Evolutionary conservation across 2,329 filamentous ascomycete genomes (phyloP), one percentile per base, ranked within the genome.

Genomic region (Remersonia thermophila): DNA sequence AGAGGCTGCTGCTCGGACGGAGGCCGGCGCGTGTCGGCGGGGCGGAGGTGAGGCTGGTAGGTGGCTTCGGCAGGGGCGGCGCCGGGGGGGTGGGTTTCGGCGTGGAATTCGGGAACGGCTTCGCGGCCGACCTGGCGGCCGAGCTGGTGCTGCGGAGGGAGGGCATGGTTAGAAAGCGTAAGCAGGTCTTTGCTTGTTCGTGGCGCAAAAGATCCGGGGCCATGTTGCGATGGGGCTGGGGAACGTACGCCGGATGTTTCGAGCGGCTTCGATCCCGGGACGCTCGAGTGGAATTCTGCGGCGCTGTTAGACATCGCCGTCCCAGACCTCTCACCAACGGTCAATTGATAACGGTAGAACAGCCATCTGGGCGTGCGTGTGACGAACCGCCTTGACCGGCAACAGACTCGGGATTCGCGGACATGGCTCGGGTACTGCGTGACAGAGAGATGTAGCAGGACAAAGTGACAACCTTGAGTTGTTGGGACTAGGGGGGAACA

Each of bases 51-150:
- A 9, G 67, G 63, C 28, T 55, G 46, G 51, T 59, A 65, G 8
- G 55, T 59, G 36, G 54, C 33, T 35, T 61, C 52, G 11, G 41
- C 41, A 3, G 80, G 80, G 0, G 80, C 80, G 3, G 72, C 71
- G 40, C 80, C 80, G 0, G 77, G 58, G 0, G 76, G 66, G 26
- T 75, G 58, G 1, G 66, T 67, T 53, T 84, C 46, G 16, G 72
- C 69, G 48, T 69, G 62, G 62, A 81, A 85, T 50, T 81, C 78
- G 14, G 73, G 73, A 10, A 57, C 51, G 16, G 60, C 59, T 36
- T 79, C 75, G 46, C 74, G 71, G 49, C 71, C 71, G 39, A 73
- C 66, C 42, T 72, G 66, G 47, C 67, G 61, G 35, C 79, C 79
- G 3, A 70, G 67, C 51, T 74, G 65, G 56, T 84, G 79, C 77